Base-by-base conservation (phyloP, 2,329 filamentous ascomycete genomes). In the Alternaria atra region DNA sequence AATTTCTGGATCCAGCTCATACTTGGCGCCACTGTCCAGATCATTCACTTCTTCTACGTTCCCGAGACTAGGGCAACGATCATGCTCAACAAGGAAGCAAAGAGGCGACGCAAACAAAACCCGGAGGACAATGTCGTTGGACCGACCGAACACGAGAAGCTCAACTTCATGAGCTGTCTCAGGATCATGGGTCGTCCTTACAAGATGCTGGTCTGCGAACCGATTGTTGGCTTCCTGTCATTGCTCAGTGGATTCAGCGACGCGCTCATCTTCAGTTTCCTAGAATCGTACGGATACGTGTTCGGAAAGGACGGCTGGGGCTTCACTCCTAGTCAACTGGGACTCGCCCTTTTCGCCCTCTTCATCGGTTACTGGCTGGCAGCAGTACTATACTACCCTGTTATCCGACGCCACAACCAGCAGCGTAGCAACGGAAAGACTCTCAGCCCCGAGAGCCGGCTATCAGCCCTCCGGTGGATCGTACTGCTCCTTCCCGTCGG, bases 1-100 rank as follows among this genome's bases (percentile, higher is more conserved):
- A 87, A 84, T 58, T 93, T 94, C 76, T 95, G 91, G 91, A 90
- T 94, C 64, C 91, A 94, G 78, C 86, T 95, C 62, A 92, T 93
- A 65, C 89, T 95, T 55, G 92, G 92, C 27, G 87, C 79, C 5
- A 83, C 86, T 29, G 86, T 92, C 2, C 91, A 94, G 71, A 23
- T 85, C 4, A 71, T 91, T 8, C 91, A 93, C 74, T 79, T 89
- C 47, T 73, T 90, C 60, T 82, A 87, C 5, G 91, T 94, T 2
- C 91, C 90, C 1, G 92, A 95, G 77, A 94, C 92, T 1, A 85
- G 91, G 51, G 85, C 88, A 0, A 92, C 89, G 2, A 85, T 93
- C 63, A 85, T 94, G 83, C 88, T 95, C 82, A 90, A 94, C 80
- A 83, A 81, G 1, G 90, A 92, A 61, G 92, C 92, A 27, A 91